Percentiles rank a stretch among this genome's conserved stretches.
Conservation (phyloP, 345 rosid genomes). For the Salix exigua region DNA sequence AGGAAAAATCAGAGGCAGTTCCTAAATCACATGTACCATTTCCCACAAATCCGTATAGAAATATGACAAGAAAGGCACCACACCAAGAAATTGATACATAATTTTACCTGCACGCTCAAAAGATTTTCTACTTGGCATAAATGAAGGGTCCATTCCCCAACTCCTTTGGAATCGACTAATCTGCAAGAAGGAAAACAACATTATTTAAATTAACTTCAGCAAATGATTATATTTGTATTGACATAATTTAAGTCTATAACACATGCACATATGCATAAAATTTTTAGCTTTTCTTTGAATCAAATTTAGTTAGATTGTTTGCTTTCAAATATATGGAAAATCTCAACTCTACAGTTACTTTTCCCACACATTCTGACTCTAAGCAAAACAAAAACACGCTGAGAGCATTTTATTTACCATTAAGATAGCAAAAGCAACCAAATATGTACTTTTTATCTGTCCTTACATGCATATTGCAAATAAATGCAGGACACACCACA, state of each 20-base stretch:
- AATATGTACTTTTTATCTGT: no score
- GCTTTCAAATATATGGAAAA: neutral
- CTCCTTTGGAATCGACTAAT: constrained; percentile 67
- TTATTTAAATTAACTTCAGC: neutral
- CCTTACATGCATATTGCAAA: no score
- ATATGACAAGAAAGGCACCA: neutral
- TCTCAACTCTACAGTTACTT: neutral
- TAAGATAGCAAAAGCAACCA: neutral
- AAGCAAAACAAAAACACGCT: neutral
- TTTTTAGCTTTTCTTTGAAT: neutral
- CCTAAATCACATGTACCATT: neutral
- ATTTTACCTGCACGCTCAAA: constrained; percentile 86
- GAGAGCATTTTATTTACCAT: neutral
- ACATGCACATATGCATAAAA: neutral
- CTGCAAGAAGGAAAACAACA: constrained; percentile 27
- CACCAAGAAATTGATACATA: neutral
- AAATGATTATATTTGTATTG: neutral
- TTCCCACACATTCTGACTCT: neutral
- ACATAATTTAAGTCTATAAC: neutral
- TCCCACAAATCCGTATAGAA: neutral
- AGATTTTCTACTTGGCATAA: constrained; percentile 93
- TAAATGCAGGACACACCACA: neutral
- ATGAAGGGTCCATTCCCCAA: constrained; percentile 97
- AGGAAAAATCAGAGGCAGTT: neutral
- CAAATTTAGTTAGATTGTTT: neutral